phyloP scores from a whole-genome alignment of 2,329 filamentous ascomycete genomes.

The Furcasterigmium furcatum region DNA sequence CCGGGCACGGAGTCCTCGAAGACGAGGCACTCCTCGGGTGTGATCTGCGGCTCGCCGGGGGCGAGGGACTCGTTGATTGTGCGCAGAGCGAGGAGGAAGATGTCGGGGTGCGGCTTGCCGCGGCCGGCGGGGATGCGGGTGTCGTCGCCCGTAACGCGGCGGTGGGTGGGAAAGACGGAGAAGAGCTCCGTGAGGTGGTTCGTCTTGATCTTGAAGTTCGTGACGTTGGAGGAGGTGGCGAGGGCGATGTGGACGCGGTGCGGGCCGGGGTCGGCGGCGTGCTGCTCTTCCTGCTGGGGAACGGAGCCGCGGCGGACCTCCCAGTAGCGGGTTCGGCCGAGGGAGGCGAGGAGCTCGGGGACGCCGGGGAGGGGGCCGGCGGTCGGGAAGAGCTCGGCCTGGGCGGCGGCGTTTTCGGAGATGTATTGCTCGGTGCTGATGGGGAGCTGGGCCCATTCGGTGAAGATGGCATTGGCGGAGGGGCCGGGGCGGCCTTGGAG shows the following conservation, averaged over 20 bases:
- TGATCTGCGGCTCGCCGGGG: slow-evolving; percentile 61
- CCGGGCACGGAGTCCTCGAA: slow-evolving; percentile 96
- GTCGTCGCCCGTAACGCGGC: slow-evolving; percentile 84
- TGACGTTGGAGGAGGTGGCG: slow-evolving; percentile 72
- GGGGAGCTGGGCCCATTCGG: slow-evolving; percentile 82
- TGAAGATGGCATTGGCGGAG: slow-evolving; percentile 52
- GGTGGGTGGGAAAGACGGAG: slow-evolving; percentile 62
- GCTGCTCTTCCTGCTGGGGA: background rate
- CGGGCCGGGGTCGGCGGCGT: slow-evolving; percentile 16
- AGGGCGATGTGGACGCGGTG: slow-evolving; percentile 73
- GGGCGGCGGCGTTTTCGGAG: slow-evolving; percentile 56
- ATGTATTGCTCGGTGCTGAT: slow-evolving; percentile 68
- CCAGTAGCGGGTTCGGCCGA: slow-evolving; percentile 53
- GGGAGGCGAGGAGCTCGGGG: slow-evolving; percentile 58
- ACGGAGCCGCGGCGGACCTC: slow-evolving; percentile 27
- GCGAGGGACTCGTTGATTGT: slow-evolving; percentile 75
- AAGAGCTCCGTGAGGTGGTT: slow-evolving; percentile 56
- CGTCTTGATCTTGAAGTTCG: slow-evolving; percentile 78
- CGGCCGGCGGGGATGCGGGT: slow-evolving; percentile 69
- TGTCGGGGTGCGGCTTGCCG: slow-evolving; percentile 95
- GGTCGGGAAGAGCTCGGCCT: slow-evolving; percentile 68
- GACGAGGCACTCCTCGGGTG: slow-evolving; percentile 85
- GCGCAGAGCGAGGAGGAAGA: slow-evolving; percentile 82
- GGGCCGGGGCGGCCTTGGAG: slow-evolving; percentile 60
- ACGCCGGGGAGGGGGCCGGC: slow-evolving; percentile 81